Base-by-base conservation (phyloP, 1,284 basidiomycete genomes). In the Cryptococcus deneoformans region DNA sequence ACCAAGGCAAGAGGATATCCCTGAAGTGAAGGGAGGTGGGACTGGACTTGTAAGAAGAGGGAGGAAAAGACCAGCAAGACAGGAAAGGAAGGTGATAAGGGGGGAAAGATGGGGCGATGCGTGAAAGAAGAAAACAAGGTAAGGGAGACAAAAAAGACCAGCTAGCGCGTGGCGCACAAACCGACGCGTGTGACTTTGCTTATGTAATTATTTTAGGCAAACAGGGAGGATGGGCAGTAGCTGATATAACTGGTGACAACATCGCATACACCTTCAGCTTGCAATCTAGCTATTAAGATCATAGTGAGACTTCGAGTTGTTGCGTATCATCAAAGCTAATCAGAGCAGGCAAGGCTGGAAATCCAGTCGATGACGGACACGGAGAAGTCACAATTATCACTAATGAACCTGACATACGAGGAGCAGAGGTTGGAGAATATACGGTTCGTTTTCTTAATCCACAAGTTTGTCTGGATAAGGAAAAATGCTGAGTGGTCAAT, bases 351-450 rank as follows among this genome's bases (percentile, higher is more conserved):
- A 29, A 29, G 29, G 29, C 29, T 29, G 5, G 3, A 29, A 29
- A 4, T 29, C 5, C 29, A 29, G 29, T 29, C 29, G 29, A 29
- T 29, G 29, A 29, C 5, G 29, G 29, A 29, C 5, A 29, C 29
- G 29, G 5, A 29, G 29, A 29, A 3, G 29, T 36, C 47, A 36
- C 12, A 12, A 4, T 3, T 11, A 38, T 5, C 5, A 12, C 20
- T 16, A 7, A 59, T 56, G 62, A 29, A 45, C 5, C 38, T 65
- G 5, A 56, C 57, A 40, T 67, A 67, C 54, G 65, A 67, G 46
- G 57, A 62, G 39, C 63, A 67, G 52, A 36, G 65, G 20, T 39
- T 63, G 1, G 62, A 66, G 55, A 71, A 70, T 49, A 73, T 73
- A 48, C 58, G 52, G 71, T 71, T 34, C 38, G 64, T 55, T 2